phyloP scores from a whole-genome alignment of 768 basidiomycete genomes.

The Lepiota subincarnata region DNA sequence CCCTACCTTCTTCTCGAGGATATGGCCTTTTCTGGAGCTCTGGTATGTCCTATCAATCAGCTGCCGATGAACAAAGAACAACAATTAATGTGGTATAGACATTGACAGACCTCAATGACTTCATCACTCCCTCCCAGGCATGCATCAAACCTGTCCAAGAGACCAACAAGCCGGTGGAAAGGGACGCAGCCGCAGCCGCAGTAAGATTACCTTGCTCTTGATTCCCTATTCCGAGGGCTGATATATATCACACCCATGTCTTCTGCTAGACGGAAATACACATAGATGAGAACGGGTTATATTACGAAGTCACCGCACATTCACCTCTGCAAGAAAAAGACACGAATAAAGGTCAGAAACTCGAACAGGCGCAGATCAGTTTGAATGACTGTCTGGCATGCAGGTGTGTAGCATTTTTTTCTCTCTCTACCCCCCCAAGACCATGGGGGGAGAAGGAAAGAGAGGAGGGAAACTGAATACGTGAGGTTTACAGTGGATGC shows the following conservation, averaged over 20 bases:
- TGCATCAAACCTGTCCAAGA: slow-evolving; percentile 92
- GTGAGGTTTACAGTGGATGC: slow-evolving; percentile 73
- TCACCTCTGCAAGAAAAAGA: slow-evolving; percentile 2
- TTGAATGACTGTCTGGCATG: slow-evolving; percentile 98
- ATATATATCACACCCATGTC: neutral
- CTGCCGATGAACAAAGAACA: slow-evolving; percentile 2
- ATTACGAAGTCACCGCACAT: slow-evolving; percentile 69
- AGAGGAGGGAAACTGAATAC: no score
- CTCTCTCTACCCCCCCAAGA: neutral
- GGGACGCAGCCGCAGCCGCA: slow-evolving; percentile 31
- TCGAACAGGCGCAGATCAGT: slow-evolving; percentile 93
- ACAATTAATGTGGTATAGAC: slow-evolving; percentile 43
- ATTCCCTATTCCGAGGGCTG: neutral
- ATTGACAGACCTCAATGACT: slow-evolving; percentile 93
- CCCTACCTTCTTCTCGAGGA: neutral
- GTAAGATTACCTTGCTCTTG: slow-evolving; percentile 23
- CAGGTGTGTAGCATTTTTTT: slow-evolving; percentile 54
- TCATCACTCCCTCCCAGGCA: slow-evolving; percentile 92
- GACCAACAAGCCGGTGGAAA: slow-evolving; percentile 26
- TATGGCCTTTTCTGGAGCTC: slow-evolving; percentile 89
- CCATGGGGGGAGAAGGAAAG: no score
- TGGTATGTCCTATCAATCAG: slow-evolving; percentile 43
- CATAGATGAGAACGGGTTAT: slow-evolving; percentile 79
- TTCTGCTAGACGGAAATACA: slow-evolving; percentile 81
- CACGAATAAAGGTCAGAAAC: slow-evolving; percentile 42